These are phyloP conservation scores for Stereum hirsutum DNA, from an alignment of 1,284 basidiomycete species.

Conservation along the genomic window DNA sequence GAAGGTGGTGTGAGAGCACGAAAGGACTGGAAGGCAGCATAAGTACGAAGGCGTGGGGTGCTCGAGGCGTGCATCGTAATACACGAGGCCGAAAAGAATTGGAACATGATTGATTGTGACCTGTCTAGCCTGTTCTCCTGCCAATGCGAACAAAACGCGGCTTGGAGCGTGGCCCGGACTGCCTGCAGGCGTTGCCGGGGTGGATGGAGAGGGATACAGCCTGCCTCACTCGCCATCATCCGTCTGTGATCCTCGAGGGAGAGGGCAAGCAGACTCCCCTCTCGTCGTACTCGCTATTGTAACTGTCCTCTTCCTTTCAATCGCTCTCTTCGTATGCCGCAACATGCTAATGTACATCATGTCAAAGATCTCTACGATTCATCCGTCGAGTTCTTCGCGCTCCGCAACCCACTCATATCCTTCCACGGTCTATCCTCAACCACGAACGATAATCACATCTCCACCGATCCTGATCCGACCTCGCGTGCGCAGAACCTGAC, in stretches of 20 bases:
- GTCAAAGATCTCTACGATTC: constrained; percentile 36
- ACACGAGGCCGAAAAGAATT: neutral
- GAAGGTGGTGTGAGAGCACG: constrained; percentile 1
- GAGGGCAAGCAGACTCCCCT: constrained; percentile 1
- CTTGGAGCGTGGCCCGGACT: too few relatives aligned
- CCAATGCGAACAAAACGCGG: neutral
- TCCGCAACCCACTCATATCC: constrained; percentile 28
- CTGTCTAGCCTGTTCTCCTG: too few relatives aligned
- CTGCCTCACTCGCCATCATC: neutral
- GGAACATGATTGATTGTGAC: too few relatives aligned
- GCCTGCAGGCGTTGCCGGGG: neutral
- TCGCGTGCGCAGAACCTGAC: constrained; percentile 15
- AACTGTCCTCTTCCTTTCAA: constrained; percentile 7
- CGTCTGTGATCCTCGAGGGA: too few relatives aligned
- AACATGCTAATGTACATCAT: constrained; percentile 43
- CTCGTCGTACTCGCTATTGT: neutral
- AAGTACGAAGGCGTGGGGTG: constrained; percentile 1
- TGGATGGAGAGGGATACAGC: too few relatives aligned
- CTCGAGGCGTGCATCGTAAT: neutral
- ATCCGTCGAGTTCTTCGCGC: constrained; percentile 50
- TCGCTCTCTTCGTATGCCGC: constrained; percentile 23
- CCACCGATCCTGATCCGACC: neutral
- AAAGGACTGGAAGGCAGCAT: constrained; percentile 12
- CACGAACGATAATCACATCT: neutral
- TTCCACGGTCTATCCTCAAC: constrained; percentile 13